Percentiles rank a stretch among this genome's conserved stretches.
These are phyloP conservation scores for Spergularia azorica DNA, from an alignment of 179 eudicot species.

Conservation along the genomic window DNA sequence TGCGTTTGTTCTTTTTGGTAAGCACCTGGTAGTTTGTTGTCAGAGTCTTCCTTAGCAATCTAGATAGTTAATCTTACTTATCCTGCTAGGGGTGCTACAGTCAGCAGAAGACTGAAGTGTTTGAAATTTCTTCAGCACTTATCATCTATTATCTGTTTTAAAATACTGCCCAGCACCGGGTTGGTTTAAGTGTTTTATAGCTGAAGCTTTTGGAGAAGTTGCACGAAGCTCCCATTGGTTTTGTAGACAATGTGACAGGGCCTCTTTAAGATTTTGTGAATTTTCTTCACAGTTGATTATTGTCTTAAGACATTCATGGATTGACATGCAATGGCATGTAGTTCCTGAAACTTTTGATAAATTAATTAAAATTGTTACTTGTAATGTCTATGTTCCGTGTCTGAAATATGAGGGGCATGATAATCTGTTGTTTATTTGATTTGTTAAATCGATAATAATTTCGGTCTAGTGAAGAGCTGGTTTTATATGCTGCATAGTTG, in stretches of 20 bases:
- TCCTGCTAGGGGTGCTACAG: not conserved
- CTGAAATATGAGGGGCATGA: not conserved
- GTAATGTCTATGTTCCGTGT: not conserved
- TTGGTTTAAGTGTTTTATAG: not conserved
- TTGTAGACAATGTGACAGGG: not conserved
- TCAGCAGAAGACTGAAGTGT: not conserved
- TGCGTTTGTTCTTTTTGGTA: not conserved
- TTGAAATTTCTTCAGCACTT: not conserved
- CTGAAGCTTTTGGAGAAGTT: conserved; percentile 5
- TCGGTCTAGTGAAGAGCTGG: too few relatives aligned
- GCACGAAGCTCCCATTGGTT: not conserved
- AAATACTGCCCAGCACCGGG: not conserved
- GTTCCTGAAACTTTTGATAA: not conserved
- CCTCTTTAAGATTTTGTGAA: not conserved
- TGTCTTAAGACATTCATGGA: not conserved
- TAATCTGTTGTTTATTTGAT: not conserved
- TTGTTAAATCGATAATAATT: too few relatives aligned
- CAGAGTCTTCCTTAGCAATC: not conserved
- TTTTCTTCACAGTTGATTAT: not conserved
- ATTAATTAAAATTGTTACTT: not conserved
- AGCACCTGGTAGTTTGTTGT: conserved; percentile 4
- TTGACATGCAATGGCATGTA: not conserved
- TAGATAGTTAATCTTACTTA: not conserved
- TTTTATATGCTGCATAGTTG: too few relatives aligned
- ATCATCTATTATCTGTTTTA: not conserved